Evolutionary conservation across 352 stramenopile species (phyloP).

Genomic region (Globisporangium paroecandrum): DNA sequence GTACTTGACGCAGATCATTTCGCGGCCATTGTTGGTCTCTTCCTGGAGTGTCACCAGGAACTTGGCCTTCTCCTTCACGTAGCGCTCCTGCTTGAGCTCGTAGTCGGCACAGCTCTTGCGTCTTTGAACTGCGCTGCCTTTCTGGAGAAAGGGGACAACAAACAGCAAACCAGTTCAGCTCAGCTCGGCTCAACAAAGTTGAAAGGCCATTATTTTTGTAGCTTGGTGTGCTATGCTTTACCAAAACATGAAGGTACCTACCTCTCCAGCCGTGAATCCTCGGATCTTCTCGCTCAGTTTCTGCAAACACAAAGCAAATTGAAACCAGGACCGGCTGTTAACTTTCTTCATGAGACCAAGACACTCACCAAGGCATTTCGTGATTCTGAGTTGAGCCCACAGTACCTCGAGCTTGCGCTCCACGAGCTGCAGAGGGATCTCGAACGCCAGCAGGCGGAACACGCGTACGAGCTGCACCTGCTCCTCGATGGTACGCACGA

Average conservation of each 20-base stretch:
- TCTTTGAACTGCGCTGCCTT: constrained; percentile 3
- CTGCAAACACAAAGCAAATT: constrained; percentile 13
- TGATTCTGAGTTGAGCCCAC: not conserved
- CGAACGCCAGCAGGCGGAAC: constrained; percentile 66
- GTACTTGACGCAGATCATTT: constrained; percentile 50
- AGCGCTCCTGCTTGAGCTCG: constrained; percentile 35
- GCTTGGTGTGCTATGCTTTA: not conserved
- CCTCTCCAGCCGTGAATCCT: not conserved
- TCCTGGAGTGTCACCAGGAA: constrained; percentile 52
- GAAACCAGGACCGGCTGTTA: not conserved
- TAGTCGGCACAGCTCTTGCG: constrained; percentile 32
- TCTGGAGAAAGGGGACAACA: not conserved
- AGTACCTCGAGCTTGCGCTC: constrained; percentile 62
- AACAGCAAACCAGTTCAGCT: not conserved
- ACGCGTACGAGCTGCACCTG: constrained; percentile 71
- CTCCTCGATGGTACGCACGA: constrained; percentile 61
- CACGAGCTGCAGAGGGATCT: constrained; percentile 52
- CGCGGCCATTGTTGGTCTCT: constrained; percentile 48
- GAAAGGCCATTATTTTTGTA: not conserved
- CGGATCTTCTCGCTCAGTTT: constrained; percentile 44
- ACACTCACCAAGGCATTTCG: not conserved
- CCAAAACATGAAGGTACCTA: not conserved
- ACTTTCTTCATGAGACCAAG: not conserved
- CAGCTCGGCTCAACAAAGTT: not conserved
- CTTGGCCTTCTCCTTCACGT: constrained; percentile 38